Percentiles rank a stretch among this genome's conserved stretches.
phyloP scores from a whole-genome alignment of 2,329 filamentous ascomycete genomes.

The Keithomyces neogunnii region DNA sequence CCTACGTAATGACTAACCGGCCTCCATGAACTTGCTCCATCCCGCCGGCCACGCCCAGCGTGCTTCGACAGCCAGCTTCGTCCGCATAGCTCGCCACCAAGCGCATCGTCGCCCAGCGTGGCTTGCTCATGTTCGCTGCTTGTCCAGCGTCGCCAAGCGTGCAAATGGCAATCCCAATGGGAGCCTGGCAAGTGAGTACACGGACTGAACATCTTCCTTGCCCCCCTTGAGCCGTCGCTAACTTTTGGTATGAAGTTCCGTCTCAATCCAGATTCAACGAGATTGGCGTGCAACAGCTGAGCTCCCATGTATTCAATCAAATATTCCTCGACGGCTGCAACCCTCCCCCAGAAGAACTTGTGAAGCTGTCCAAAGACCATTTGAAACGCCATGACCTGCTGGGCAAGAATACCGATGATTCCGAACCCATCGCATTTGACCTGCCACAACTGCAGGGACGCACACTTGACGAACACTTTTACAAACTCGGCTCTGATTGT shows the following conservation, averaged over 20 bases:
- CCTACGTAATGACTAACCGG: slow-evolving; percentile 16
- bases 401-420: slow-evolving; percentile 79
- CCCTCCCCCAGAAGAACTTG: slow-evolving; percentile 59
- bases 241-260: slow-evolving; percentile 23
- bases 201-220: not conserved
- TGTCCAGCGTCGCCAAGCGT: slow-evolving; percentile 26
- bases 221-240: not conserved
- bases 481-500: slow-evolving; percentile 76
- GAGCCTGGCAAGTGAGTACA: slow-evolving; percentile 33
- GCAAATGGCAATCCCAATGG: slow-evolving; percentile 11
- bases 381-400: slow-evolving; percentile 76
- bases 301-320: slow-evolving; percentile 71
- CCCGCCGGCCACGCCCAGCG: slow-evolving; percentile 29
- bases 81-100: slow-evolving; percentile 42
- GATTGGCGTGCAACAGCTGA: slow-evolving; percentile 91
- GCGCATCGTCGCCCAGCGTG: slow-evolving; percentile 29
- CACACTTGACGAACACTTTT: slow-evolving; percentile 88
- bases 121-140: slow-evolving; percentile 34
- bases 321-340: slow-evolving; percentile 58
- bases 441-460: slow-evolving; percentile 70
- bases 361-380: slow-evolving; percentile 75
- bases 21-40: slow-evolving; percentile 21
- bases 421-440: slow-evolving; percentile 73
- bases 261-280: slow-evolving; percentile 73
- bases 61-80: slow-evolving; percentile 36